Conservation (phyloP, 2,329 filamentous ascomycete genomes). For the Cladosporium sp. region DNA sequence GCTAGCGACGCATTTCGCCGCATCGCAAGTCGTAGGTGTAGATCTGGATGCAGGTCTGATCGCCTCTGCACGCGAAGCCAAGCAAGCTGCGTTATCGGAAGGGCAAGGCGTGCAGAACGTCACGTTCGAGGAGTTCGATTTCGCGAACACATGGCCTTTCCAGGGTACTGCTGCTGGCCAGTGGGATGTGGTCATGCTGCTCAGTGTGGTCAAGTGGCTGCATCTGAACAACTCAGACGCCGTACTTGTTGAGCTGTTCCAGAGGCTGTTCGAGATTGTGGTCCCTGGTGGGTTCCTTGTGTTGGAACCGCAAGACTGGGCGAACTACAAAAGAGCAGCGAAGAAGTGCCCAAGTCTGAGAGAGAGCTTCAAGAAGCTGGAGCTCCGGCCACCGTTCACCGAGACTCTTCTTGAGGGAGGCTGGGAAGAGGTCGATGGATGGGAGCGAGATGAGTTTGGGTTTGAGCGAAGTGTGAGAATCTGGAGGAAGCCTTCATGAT, state of each 20-base stretch:
- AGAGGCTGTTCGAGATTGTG: slow-evolving; percentile 3
- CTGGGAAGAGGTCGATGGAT: slow-evolving; percentile 16
- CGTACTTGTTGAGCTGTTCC: background rate
- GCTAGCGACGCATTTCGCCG: slow-evolving; percentile 13
- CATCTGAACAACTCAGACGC: slow-evolving; percentile 16
- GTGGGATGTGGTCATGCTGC: slow-evolving; percentile 10
- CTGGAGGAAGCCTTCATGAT: slow-evolving; percentile 9
- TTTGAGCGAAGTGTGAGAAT: slow-evolving; percentile 16
- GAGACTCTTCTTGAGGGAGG: background rate
- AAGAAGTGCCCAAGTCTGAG: slow-evolving; percentile 16
- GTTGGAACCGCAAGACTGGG: slow-evolving; percentile 14
- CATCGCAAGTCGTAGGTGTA: slow-evolving; percentile 9
- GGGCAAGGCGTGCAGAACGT: background rate
- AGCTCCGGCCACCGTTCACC: slow-evolving; percentile 8
- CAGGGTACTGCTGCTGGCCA: background rate
- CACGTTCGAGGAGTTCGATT: slow-evolving; percentile 15
- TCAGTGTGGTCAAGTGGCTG: slow-evolving; percentile 17
- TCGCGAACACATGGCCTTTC: slow-evolving; percentile 18
- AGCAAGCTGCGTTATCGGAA: background rate
- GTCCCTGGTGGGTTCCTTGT: slow-evolving; percentile 12
- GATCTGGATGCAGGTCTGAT: slow-evolving; percentile 9
- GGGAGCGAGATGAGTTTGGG: slow-evolving; percentile 18
- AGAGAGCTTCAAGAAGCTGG: slow-evolving; percentile 12
- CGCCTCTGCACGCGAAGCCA: slow-evolving; percentile 8
- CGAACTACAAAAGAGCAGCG: slow-evolving; percentile 11